Base-by-base conservation (phyloP, 306 rosid genomes). In the Dalbergia oliveri region DNA sequence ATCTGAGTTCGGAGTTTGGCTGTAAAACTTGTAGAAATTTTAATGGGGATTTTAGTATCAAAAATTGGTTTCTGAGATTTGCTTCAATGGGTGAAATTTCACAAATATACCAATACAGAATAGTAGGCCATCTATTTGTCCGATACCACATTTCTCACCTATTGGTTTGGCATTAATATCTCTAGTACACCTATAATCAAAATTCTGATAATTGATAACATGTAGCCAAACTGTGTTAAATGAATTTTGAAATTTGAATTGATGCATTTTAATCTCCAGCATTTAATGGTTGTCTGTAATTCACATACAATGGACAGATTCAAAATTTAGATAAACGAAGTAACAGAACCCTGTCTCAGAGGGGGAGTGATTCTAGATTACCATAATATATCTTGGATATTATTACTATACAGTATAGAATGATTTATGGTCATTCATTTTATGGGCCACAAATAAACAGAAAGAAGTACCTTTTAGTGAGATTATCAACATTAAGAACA, bases 1-100 rank as follows among this genome's bases (percentile, higher is more conserved):
- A 26, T 26, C 31, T 26, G 31, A 26, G 31, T 26, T 26, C 31
- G 3, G 31, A 26, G 31, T 26, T 26, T 26, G 31, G 31, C 31
- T 26, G 31, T 26, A 26, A 26, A 26, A 26, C 31, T 26, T 26
- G 31, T 2, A 26, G 31, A 26, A 26, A 2, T 26, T 26, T 26
- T 26, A 26, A 26, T 26, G 31, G 31, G 31, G 31, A 26, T 26
- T 60, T 26, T 9, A 75, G 19, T 49, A 62, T 75, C 35, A 62
- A 31, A 75, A 75, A n/a, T 47, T 11, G 79, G 15, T 45, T n/a
- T 14, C 26, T 61, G 59, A 60, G 45, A 60, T 23, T 61, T 75
- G 70, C 19, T 45, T 60, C 31, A 23, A 43, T 43, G 15, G 5
- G 14, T 12, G 23, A 67, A 15, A 51, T 33, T 70, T 15, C 4